These are phyloP conservation scores for Tetrahymena borealis DNA, from an alignment of 73 alveolate species.

Conservation along the genomic window DNA sequence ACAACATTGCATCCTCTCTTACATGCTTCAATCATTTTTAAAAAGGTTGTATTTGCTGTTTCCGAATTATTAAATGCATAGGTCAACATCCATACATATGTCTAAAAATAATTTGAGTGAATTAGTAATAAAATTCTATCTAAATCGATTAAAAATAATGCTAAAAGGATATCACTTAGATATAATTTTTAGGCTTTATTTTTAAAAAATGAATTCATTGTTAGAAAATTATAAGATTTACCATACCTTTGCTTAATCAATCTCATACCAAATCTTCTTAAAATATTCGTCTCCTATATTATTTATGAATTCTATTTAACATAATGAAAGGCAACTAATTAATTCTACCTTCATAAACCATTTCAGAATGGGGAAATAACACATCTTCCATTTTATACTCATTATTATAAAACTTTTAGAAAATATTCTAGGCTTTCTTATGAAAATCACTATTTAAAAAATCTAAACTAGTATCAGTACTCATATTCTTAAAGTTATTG, in stretches of 20 bases:
- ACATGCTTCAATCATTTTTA: constrained; percentile 17
- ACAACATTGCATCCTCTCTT: constrained; percentile 43
- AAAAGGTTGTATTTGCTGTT: constrained; percentile 16
- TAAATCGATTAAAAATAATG: background rate
- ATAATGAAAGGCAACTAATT: background rate
- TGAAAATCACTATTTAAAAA: background rate
- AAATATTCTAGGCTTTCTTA: background rate
- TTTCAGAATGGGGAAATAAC: background rate
- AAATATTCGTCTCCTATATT: background rate
- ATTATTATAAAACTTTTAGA: background rate
- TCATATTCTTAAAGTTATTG: background rate
- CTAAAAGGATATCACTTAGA: background rate
- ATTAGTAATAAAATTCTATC: background rate
- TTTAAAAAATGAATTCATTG: background rate
- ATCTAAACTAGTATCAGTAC: background rate
- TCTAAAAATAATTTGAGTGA: background rate
- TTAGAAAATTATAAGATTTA: background rate
- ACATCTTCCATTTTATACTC: background rate
- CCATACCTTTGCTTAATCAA: constrained; percentile 1
- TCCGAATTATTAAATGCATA: constrained; percentile 5
- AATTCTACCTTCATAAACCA: background rate
- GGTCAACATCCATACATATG: constrained; percentile 14
- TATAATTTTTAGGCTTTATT: background rate
- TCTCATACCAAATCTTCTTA: background rate
- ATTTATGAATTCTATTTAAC: background rate